phyloP scores from a whole-genome alignment of 202 grass and related monocot species.

The Eragrostis tef region DNA sequence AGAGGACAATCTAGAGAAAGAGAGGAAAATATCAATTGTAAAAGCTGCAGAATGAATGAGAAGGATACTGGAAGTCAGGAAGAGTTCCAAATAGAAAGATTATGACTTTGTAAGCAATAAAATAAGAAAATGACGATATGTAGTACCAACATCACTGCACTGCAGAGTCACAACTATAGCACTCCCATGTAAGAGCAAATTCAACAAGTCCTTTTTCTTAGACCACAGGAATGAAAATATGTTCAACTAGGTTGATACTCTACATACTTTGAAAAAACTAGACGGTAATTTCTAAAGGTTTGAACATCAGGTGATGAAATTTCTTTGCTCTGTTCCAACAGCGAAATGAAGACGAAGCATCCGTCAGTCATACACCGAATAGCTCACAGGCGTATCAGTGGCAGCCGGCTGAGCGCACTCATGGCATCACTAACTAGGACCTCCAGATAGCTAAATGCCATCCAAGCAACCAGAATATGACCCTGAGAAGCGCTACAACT shows the following conservation, averaged over 20 bases:
- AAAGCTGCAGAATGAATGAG: conserved; percentile 43
- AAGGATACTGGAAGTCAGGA: conserved; percentile 29
- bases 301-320: not conserved
- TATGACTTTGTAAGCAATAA: conserved; percentile 4
- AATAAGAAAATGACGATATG: not conserved
- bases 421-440: conserved; percentile 10
- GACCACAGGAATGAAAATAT: conserved; percentile 7
- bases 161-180: not conserved
- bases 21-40: conserved; percentile 43
- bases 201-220: not conserved
- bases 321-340: not conserved
- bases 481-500: not conserved
- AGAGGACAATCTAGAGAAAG: conserved; percentile 57
- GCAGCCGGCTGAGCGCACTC: not conserved
- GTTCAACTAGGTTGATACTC: not conserved
- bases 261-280: not conserved
- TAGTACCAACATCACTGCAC: conserved; percentile 5
- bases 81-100: conserved; percentile 33
- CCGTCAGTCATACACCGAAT: not conserved
- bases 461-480: conserved; percentile 28
- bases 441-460: not conserved
- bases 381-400: conserved; percentile 22
- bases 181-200: conserved; percentile 7
- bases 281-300: not conserved
- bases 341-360: conserved; percentile 6